phyloP scores from a whole-genome alignment of 352 stramenopile species.

The Salisapilia sapeloensis region DNA sequence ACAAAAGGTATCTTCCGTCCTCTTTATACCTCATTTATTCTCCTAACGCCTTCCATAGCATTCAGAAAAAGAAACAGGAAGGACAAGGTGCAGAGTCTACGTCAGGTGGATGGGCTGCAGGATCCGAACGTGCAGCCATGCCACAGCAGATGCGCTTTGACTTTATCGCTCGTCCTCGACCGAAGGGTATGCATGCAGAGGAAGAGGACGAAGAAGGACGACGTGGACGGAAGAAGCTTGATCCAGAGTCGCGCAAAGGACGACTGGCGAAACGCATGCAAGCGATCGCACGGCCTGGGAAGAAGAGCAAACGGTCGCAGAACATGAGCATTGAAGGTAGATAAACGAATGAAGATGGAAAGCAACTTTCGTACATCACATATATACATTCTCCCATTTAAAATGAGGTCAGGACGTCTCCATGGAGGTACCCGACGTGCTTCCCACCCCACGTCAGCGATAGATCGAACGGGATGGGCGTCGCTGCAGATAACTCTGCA shows the following conservation, averaged over 20 bases:
- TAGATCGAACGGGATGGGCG: constrained; percentile 48
- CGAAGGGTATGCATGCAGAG: constrained; percentile 60
- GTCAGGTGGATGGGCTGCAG: too few species aligned
- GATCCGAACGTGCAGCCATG: constrained; percentile 47
- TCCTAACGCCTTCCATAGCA: background rate
- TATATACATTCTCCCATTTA: constrained; percentile 1
- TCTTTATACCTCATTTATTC: background rate
- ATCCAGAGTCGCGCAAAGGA: constrained; percentile 65
- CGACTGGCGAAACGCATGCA: constrained; percentile 77
- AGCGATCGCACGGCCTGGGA: constrained; percentile 61
- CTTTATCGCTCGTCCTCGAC: constrained; percentile 66
- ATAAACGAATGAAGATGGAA: constrained; percentile 14
- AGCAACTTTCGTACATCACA: background rate
- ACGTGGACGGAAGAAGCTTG: constrained; percentile 45
- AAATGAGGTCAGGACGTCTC: constrained; percentile 17
- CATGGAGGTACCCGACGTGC: constrained; percentile 37
- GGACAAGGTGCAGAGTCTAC: constrained; percentile 10
- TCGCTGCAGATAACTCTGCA: constrained; percentile 18
- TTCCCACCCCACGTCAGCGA: constrained; percentile 54
- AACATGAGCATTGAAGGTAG: constrained; percentile 69
- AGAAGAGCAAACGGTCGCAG: constrained; percentile 56
- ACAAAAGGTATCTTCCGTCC: constrained; percentile 15
- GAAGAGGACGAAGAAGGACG: constrained; percentile 22
- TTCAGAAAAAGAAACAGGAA: constrained; percentile 4
- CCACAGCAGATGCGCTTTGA: constrained; percentile 65